phyloP scores from a whole-genome alignment of 2,329 filamentous ascomycete species.

The Scedosporium apiospermum region DNA sequence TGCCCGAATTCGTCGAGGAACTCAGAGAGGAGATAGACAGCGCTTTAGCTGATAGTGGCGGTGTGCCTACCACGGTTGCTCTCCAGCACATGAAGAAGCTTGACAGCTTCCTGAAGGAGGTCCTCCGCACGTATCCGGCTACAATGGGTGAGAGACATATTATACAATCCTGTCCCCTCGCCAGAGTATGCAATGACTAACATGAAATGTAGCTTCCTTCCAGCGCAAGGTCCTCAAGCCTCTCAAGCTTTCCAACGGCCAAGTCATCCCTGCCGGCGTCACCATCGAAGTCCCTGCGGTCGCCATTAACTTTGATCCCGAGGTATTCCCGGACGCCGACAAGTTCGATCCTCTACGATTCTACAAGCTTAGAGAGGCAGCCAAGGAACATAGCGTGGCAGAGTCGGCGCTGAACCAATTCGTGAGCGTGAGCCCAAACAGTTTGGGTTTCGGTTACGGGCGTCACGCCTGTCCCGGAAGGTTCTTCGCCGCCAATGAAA shows the following conservation, averaged over 20 bases:
- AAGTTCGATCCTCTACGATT: conserved; percentile 13
- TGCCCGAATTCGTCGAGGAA: conserved; percentile 38
- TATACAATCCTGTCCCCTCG: background rate
- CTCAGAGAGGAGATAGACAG: conserved; percentile 40
- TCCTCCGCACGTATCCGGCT: conserved; percentile 20
- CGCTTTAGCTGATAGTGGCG: conserved; percentile 23
- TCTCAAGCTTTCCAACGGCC: background rate
- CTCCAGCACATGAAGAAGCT: conserved; percentile 28
- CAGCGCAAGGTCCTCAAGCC: background rate
- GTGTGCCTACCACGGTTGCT: conserved; percentile 22
- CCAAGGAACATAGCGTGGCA: conserved; percentile 10
- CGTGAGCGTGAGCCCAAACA: conserved; percentile 26
- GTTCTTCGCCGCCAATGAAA: conserved; percentile 35
- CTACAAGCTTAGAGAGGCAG: conserved; percentile 26
- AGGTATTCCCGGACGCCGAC: background rate
- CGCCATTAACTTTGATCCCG: conserved; percentile 1
- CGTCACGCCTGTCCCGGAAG: conserved; percentile 32
- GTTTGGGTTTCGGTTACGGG: conserved; percentile 27
- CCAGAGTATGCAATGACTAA: background rate
- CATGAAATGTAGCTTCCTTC: background rate
- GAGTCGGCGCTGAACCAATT: conserved; percentile 25
- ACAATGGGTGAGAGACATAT: background rate
- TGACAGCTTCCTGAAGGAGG: conserved; percentile 30
- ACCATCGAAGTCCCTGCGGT: conserved; percentile 26
- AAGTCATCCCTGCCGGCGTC: conserved; percentile 31